These are phyloP conservation scores for Coemansia brasiliensis DNA, from an alignment of 192 early-diverging fungal species.

Conservation along the genomic window DNA sequence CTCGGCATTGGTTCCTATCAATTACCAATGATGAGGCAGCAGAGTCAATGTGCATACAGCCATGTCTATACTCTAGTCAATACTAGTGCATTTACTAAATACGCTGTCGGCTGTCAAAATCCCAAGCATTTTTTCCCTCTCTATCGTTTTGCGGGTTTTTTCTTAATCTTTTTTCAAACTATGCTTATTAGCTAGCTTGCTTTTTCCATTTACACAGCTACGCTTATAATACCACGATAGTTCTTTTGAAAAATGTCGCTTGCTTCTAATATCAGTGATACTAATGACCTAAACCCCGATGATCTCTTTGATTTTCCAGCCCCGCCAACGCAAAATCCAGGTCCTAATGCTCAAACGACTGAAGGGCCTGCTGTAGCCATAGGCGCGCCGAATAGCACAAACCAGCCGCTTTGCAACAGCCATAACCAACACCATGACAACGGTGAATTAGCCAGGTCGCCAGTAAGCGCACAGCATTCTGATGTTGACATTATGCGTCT, in stretches of 20 bases:
- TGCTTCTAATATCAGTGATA: no score
- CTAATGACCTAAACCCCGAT: no score
- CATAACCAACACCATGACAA: no score
- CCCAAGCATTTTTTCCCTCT: no score
- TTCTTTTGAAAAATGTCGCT: background rate
- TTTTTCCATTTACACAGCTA: background rate
- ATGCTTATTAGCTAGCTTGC: background rate
- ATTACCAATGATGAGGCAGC: no score
- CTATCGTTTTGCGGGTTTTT: no score
- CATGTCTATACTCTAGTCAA: no score
- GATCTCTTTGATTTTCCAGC: slow-evolving; percentile 40
- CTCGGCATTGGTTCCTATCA: no score
- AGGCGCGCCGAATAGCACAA: background rate
- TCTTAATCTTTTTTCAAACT: background rate
- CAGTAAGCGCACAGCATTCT: background rate
- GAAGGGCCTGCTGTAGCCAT: background rate
- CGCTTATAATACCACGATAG: background rate
- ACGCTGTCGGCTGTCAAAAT: background rate
- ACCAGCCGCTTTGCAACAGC: background rate
- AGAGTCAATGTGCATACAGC: no score
- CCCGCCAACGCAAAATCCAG: slow-evolving; percentile 14
- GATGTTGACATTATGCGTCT: background rate
- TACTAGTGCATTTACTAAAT: slow-evolving; percentile 3
- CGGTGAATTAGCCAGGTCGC: background rate
- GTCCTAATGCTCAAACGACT: background rate